A percentile compares a stretch with the other conserved stretches of the same genome.
Evolutionary conservation across 305 asterid genomes (phyloP).

Genomic region (Fraxinus ornus): DNA sequence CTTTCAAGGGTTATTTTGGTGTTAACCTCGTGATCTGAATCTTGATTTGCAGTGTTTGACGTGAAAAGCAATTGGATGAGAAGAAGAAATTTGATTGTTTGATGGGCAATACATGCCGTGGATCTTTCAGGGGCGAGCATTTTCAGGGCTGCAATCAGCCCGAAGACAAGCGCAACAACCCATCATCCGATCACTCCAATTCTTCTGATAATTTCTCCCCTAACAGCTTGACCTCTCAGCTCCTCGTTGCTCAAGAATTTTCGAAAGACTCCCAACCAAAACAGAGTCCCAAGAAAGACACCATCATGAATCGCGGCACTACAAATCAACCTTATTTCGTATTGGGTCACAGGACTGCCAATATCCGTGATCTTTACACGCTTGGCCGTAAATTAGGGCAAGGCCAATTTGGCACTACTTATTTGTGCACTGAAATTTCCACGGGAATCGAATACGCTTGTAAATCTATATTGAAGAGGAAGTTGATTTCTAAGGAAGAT

Average conservation of each 20-base stretch:
- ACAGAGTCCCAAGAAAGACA: slow-evolving; percentile 48
- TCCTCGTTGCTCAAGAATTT: slow-evolving; percentile 38
- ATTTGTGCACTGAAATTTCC: slow-evolving; percentile 59
- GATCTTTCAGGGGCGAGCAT: slow-evolving; percentile 65
- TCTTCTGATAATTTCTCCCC: slow-evolving; percentile 45
- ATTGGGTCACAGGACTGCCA: slow-evolving; percentile 74
- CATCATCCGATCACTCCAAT: slow-evolving; percentile 38
- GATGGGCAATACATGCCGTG: slow-evolving; percentile 98
- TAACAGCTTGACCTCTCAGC: slow-evolving; percentile 37
- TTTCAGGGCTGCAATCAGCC: slow-evolving; percentile 57
- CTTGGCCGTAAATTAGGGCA: slow-evolving; percentile 84
- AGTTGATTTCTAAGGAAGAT: slow-evolving; percentile 74
- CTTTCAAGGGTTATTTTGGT: background rate
- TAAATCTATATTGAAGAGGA: slow-evolving; percentile 85
- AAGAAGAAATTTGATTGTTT: slow-evolving; percentile 45
- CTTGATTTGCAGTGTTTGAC: slow-evolving; percentile 14
- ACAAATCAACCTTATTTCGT: slow-evolving; percentile 60
- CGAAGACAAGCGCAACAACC: slow-evolving; percentile 42
- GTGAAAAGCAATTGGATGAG: slow-evolving; percentile 27
- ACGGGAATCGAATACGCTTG: slow-evolving; percentile 72
- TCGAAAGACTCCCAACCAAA: slow-evolving; percentile 35
- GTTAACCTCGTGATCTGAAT: slow-evolving; percentile 4
- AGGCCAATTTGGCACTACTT: slow-evolving; percentile 88
- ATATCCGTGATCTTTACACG: slow-evolving; percentile 65
- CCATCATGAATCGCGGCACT: slow-evolving; percentile 56